Evolutionary conservation across 305 asterid genomes (phyloP).

Genomic region (Solanum chacoense): DNA sequence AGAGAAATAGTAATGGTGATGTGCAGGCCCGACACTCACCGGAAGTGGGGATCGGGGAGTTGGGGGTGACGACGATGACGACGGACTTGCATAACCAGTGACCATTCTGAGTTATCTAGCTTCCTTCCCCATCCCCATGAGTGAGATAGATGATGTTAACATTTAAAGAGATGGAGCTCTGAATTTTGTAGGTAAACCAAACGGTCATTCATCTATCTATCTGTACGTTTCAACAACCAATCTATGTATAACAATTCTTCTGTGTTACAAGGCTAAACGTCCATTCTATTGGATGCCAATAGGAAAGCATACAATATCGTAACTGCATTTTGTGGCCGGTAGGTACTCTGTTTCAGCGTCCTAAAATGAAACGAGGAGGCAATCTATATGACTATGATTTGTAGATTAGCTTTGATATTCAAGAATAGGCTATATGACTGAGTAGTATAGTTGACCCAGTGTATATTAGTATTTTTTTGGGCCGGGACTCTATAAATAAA

Average conservation of each 20-base stretch:
- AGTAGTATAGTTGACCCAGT: not conserved
- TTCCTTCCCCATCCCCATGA: not conserved
- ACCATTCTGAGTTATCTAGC: not conserved
- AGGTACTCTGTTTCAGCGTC: not conserved
- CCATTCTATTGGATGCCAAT: not conserved
- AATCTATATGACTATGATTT: not conserved
- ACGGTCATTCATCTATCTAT: not conserved
- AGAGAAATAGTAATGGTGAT: constrained; percentile 4
- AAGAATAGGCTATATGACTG: not conserved
- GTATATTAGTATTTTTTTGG: not conserved
- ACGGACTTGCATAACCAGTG: not conserved
- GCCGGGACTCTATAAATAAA: not conserved
- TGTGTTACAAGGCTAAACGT: not conserved
- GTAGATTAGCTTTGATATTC: not conserved
- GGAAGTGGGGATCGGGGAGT: constrained; percentile 10
- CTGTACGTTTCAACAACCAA: not conserved
- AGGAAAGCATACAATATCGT: not conserved
- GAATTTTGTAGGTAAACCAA: not conserved
- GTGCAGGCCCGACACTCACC: constrained; percentile 13
- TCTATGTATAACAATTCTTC: not conserved
- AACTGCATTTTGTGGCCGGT: not conserved
- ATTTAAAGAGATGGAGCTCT: not conserved
- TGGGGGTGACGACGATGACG: not conserved
- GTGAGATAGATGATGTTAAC: not conserved
- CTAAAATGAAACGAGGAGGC: not conserved